Conservation (phyloP, 2,329 filamentous ascomycete species). For the Cryphonectria carpinicola region DNA sequence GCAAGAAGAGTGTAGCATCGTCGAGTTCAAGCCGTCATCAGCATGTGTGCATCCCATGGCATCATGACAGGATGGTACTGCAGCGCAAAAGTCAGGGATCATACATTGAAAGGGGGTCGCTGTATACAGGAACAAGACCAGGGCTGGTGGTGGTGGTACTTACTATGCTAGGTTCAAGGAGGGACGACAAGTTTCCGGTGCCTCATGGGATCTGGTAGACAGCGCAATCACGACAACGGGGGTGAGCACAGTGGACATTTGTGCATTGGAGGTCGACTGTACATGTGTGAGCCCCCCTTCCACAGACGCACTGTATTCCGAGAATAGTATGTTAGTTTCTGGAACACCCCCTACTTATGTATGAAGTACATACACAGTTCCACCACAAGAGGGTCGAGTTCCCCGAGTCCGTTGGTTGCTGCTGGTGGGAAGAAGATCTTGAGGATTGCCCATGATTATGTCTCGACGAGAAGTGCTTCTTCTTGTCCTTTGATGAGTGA, state of each 20-base stretch:
- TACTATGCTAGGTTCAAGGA: neutral
- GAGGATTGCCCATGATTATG: neutral
- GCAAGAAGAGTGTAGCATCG: neutral
- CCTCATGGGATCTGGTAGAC: neutral
- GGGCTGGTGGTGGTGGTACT: neutral
- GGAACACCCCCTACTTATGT: neutral
- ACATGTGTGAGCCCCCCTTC: neutral
- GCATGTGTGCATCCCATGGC: neutral
- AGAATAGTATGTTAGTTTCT: neutral
- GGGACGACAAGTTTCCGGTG: neutral
- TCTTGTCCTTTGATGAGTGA: neutral
- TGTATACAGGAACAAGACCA: neutral
- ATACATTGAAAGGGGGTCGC: neutral
- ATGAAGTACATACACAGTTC: constrained; percentile 5
- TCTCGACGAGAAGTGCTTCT: neutral
- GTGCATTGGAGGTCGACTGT: neutral
- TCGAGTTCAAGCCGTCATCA: neutral
- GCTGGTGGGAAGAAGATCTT: neutral
- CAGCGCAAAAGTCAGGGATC: neutral
- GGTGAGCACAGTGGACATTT: neutral
- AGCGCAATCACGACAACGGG: neutral
- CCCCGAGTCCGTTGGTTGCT: neutral
- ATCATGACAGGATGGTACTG: neutral
- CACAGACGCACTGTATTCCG: neutral
- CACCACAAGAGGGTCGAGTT: neutral